Evolutionary conservation across 139 green algal species (phyloP).

Genomic region (Spirogloea muscicola): DNA sequence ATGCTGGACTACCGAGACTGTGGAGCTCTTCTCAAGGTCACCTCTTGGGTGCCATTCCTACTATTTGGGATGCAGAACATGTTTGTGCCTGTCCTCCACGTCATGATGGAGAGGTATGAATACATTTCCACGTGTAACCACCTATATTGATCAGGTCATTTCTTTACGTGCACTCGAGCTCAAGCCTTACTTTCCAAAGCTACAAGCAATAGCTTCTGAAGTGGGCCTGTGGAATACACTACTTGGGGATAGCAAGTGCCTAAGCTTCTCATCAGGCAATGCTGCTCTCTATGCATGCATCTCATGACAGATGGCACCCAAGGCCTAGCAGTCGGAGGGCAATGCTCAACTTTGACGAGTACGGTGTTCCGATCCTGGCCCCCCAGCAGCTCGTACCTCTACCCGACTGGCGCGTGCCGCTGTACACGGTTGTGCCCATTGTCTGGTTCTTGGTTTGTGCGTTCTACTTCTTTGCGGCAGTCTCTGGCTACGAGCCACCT

Average conservation of each 20-base stretch:
- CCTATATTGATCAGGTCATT: no score
- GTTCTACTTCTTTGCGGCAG: conserved; percentile 32
- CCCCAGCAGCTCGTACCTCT: conserved; percentile 2
- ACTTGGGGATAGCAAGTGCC: no score
- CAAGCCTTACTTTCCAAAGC: no score
- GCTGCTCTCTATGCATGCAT: no score
- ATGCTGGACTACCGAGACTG: no score
- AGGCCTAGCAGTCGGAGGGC: not conserved
- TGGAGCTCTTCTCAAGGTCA: conserved; percentile 40
- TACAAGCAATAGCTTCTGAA: no score
- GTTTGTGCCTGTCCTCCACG: conserved; percentile 23
- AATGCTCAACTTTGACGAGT: conserved; percentile 24
- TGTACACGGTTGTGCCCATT: conserved; percentile 28
- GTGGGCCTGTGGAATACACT: no score
- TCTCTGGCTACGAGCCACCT: not conserved
- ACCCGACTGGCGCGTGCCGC: not conserved
- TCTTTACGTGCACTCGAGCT: no score
- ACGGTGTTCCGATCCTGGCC: conserved; percentile 9
- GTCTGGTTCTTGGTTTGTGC: not conserved
- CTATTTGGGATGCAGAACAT: conserved; percentile 40
- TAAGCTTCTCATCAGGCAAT: no score
- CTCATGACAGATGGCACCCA: conserved; percentile 18
- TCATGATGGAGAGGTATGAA: not conserved
- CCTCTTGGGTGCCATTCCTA: conserved; percentile 32
- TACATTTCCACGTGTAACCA: no score